A percentile compares a stretch with the other conserved stretches of the same genome.
These are phyloP conservation scores for Xylaria curta DNA, from an alignment of 495 filamentous ascomycete genomes.

Conservation along the genomic window DNA sequence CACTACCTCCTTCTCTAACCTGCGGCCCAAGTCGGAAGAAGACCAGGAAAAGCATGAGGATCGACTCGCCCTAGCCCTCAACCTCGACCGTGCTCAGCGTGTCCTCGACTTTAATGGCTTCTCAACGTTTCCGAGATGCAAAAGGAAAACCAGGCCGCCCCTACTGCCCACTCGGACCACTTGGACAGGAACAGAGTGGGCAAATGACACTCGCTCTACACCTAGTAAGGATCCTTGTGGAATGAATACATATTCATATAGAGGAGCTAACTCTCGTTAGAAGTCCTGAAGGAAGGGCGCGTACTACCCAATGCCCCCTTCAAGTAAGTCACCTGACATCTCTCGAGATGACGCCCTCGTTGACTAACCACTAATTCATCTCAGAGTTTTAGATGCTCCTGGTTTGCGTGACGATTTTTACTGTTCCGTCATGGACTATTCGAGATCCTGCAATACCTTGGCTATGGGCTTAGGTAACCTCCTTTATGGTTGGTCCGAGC, in stretches of 20 bases:
- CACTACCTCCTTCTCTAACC: conserved; percentile 67
- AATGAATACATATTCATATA: not conserved
- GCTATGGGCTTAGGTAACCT: conserved; percentile 82
- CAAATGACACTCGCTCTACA: conserved; percentile 49
- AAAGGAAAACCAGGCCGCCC: conserved; percentile 24
- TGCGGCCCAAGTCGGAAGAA: conserved; percentile 48
- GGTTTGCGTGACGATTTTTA: conserved; percentile 93
- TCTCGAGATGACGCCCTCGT: not conserved
- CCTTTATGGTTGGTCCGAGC: conserved; percentile 91
- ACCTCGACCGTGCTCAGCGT: conserved; percentile 72
- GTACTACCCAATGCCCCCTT: conserved; percentile 75
- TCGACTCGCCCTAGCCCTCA: conserved; percentile 80
- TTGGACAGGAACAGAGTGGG: conserved; percentile 70
- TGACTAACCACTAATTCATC: conserved; percentile 19
- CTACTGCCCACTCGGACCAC: conserved; percentile 37
- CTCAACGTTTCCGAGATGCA: conserved; percentile 40
- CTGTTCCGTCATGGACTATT: conserved; percentile 90
- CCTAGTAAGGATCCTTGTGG: conserved; percentile 53
- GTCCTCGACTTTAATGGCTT: conserved; percentile 60
- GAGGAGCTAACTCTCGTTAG: conserved; percentile 18
- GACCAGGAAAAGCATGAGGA: conserved; percentile 71
- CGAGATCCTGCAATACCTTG: conserved; percentile 69
- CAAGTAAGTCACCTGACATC: conserved; percentile 58
- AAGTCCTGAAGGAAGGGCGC: conserved; percentile 29
- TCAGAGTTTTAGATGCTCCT: conserved; percentile 83